Base-by-base conservation (phyloP, 202 grass and related monocot genomes). In the Brachypodium distachyon region DNA sequence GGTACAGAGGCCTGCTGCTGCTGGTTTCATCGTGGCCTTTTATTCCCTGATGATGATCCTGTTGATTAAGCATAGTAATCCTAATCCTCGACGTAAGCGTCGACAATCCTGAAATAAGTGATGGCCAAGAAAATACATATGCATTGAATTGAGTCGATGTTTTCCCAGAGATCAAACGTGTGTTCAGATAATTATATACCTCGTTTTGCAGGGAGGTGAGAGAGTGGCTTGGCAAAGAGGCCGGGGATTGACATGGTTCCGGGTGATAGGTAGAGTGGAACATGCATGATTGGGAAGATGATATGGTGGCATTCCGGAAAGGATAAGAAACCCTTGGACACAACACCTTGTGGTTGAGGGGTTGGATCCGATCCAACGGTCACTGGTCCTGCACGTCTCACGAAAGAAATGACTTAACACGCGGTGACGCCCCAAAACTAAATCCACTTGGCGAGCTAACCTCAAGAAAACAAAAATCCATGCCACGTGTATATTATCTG, bases 1-100 rank as follows among this genome's bases (percentile, higher is more conserved):
- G 89, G 21, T 82, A 96, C 21, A 96, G 28, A 32, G 63, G 23
- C 28, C 17, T 60, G 85, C 58, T 54, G 85, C 58, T 54, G 38
- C 32, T 43, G 41, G 8, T 73, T 63, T 32, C 72, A 12, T 48
- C 22, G 18, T 39, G 18, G 26, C 9, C 22, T 61, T 27, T n/a
- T n/a, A n/a, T n/a, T n/a, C n/a, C n/a, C n/a, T n/a, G n/a, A n/a
- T 6, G 3, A 44, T 1, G 33, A 40, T 69, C 53, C 44, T 81
- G 52, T 22, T 43, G 42, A 25, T 23, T 81, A 6, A 70, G 42
- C 83, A 76, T 70, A 11, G 32, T 70, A 25, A 67, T 55, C 6
- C 61, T 74, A 2, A 31, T 9, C 32, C 41, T 67, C 7, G 59
- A 2, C 27, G 43, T 13, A 46, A 6, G 54, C 0, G 41, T 46